Base-by-base conservation (phyloP, 805 yeast species). In the Candida golubevii region DNA sequence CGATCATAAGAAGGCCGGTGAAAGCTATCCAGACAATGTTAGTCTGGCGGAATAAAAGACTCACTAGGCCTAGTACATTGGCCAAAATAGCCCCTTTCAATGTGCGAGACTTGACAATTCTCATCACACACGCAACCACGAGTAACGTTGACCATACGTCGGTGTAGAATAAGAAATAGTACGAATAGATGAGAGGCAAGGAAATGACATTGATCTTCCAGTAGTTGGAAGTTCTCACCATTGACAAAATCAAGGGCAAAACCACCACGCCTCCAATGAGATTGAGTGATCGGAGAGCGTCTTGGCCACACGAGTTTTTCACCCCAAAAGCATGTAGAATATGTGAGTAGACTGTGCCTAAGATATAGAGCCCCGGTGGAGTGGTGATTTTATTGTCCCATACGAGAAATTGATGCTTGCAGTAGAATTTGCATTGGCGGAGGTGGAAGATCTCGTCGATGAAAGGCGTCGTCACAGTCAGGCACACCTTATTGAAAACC, bases 91-190 rank as follows among this genome's bases (percentile, higher is more conserved):
- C 51, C 15, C 65, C 61, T 3, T 47, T 35, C 7, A 49, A 23
- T 15, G 46, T 46, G 15, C 61, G 63, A 41, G 41, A 47, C 7
- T 40, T 49, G 13, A 77, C 56, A 3, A 71, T 81, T 31, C 75
- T 56, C 6, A 80, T 70, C 30, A 82, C 68, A 2, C 85, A 73
- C 2, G 72, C 69, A 10, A 87, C 48, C 7, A 90, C 75, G 27
- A 87, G 66, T 1, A 86, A 74, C 0, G 93, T 78, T 0, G 97
- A 79, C 98, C 97, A 90, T 1, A 89, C 83, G 59, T 93, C 99
- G 0, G 99, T 93, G 64, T 93, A 93, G 65, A 82, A 93, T 31
- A 93, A 66, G 30, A 81, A 80, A 54, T 83, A 82, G 63, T 82
- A 91, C 4, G 89, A 74, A 23, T 83, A 71, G 41, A 91, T 58